Evolutionary conservation across 2,329 filamentous ascomycete species (phyloP).

Genomic region (Cladophialophora yegresii): DNA sequence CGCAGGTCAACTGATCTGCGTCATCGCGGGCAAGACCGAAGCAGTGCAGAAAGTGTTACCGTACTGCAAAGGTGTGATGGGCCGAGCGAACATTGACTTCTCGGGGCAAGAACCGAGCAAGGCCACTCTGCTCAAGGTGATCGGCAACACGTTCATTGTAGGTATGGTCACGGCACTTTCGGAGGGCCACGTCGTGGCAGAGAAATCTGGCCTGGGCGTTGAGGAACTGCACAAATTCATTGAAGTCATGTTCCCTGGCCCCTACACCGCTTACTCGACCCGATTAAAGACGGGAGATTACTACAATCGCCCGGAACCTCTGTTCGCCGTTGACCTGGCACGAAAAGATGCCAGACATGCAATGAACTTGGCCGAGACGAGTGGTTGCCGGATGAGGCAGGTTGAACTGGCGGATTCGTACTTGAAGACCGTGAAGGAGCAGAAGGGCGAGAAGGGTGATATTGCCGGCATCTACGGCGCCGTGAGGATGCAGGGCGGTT

Average conservation of each 20-base stretch:
- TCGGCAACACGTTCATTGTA: slow-evolving; percentile 84
- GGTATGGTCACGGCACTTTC: slow-evolving; percentile 79
- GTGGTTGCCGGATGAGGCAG: slow-evolving; percentile 64
- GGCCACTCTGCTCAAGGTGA: slow-evolving; percentile 72
- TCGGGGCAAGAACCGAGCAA: slow-evolving; percentile 67
- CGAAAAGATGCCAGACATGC: slow-evolving; percentile 81
- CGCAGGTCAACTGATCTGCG: slow-evolving; percentile 68
- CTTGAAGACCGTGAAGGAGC: slow-evolving; percentile 67
- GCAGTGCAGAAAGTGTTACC: slow-evolving; percentile 67
- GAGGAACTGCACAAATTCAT: slow-evolving; percentile 71
- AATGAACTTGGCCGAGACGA: slow-evolving; percentile 62
- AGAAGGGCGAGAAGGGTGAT: slow-evolving; percentile 58
- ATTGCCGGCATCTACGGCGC: slow-evolving; percentile 81
- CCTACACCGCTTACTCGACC: slow-evolving; percentile 72
- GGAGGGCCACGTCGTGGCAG: slow-evolving; percentile 75
- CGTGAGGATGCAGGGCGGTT: slow-evolving; percentile 70
- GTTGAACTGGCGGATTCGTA: slow-evolving; percentile 69
- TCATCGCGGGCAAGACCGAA: slow-evolving; percentile 66
- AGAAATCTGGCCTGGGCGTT: slow-evolving; percentile 74
- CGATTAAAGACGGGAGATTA: slow-evolving; percentile 78
- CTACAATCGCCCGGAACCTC: slow-evolving; percentile 70
- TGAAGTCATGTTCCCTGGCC: slow-evolving; percentile 71
- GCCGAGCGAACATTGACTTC: slow-evolving; percentile 69
- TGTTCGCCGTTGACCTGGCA: slow-evolving; percentile 80
- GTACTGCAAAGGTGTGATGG: slow-evolving; percentile 72